Conservation (phyloP, 2,329 filamentous ascomycete genomes). For the Trichoderma lentiforme region DNA sequence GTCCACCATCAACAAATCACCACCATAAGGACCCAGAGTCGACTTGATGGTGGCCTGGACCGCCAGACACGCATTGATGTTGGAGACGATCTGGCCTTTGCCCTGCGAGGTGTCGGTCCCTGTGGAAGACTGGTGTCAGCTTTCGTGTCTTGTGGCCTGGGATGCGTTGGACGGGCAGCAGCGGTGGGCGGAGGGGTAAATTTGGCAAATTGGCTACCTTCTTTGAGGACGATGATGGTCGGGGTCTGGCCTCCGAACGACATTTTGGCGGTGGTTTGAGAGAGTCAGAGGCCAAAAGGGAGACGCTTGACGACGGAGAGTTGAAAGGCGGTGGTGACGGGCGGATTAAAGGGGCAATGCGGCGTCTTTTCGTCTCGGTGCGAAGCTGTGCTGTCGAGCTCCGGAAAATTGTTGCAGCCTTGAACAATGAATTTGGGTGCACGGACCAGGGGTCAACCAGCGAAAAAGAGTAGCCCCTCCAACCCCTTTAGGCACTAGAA, state of each 20-base stretch:
- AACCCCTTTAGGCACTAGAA: slow-evolving; percentile 17
- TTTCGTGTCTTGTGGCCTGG: neutral
- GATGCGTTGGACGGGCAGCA: slow-evolving; percentile 18
- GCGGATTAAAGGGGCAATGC: slow-evolving; percentile 19
- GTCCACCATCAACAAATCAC: slow-evolving; percentile 93
- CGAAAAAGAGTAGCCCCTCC: slow-evolving; percentile 14
- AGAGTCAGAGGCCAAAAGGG: neutral
- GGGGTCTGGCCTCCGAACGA: slow-evolving; percentile 97
- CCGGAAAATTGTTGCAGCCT: slow-evolving; percentile 51
- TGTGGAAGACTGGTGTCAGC: slow-evolving; percentile 35
- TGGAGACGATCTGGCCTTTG: slow-evolving; percentile 92
- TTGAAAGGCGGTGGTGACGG: slow-evolving; percentile 18
- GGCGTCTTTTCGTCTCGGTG: slow-evolving; percentile 26
- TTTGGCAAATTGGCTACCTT: slow-evolving; percentile 63
- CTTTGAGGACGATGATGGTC: slow-evolving; percentile 96
- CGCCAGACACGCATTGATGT: slow-evolving; percentile 96
- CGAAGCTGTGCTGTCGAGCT: slow-evolving; percentile 41
- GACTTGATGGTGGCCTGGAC: slow-evolving; percentile 95
- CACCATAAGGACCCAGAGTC: slow-evolving; percentile 93
- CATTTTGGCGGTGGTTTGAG: slow-evolving; percentile 52
- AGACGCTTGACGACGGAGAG: neutral
- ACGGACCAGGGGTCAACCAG: slow-evolving; percentile 26
- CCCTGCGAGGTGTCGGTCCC: slow-evolving; percentile 97
- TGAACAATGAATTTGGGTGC: slow-evolving; percentile 28
- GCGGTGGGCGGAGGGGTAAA: slow-evolving; percentile 38